Percentiles rank a stretch among this genome's conserved stretches.
phyloP scores from a whole-genome alignment of 192 early-diverging fungal genomes.

The Podila verticillata region DNA sequence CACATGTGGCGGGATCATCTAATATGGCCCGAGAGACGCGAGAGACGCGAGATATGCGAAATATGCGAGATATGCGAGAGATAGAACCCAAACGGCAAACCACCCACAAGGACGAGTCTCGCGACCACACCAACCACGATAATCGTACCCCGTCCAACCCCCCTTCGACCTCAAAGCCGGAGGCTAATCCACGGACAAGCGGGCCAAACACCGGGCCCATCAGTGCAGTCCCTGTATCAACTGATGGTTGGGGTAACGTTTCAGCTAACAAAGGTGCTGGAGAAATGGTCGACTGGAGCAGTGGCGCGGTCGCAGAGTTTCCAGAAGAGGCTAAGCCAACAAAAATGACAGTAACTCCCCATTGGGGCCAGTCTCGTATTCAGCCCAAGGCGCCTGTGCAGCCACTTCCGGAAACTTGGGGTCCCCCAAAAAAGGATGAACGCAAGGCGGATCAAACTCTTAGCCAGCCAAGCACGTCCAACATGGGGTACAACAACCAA shows the following conservation, averaged over 20 bases:
- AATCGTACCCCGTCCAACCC: too few relatives aligned
- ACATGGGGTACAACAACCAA: too few relatives aligned
- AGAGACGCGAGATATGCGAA: too few relatives aligned
- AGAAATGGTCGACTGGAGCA: slow-evolving; percentile 31
- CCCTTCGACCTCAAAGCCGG: too few relatives aligned
- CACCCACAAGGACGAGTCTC: too few relatives aligned
- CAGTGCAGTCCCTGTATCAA: neutral
- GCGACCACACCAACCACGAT: too few relatives aligned
- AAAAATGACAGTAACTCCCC: slow-evolving; percentile 9
- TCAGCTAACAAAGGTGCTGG: slow-evolving; percentile 4
- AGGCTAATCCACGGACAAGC: neutral
- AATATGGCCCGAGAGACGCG: neutral
- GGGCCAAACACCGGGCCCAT: neutral
- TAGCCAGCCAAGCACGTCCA: too few relatives aligned
- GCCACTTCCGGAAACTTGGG: neutral
- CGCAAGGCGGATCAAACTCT: neutral
- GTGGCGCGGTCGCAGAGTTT: slow-evolving; percentile 20
- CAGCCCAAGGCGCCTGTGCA: neutral
- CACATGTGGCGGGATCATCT: neutral
- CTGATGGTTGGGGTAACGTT: neutral
- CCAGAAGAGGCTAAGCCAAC: slow-evolving; percentile 30
- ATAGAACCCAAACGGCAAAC: too few relatives aligned
- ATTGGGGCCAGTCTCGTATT: slow-evolving; percentile 6
- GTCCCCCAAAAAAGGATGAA: neutral
- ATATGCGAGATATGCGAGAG: too few relatives aligned